Evolutionary conservation across 1,139 yeast species (phyloP).

Genomic region (Maudiozyma humilis): DNA sequence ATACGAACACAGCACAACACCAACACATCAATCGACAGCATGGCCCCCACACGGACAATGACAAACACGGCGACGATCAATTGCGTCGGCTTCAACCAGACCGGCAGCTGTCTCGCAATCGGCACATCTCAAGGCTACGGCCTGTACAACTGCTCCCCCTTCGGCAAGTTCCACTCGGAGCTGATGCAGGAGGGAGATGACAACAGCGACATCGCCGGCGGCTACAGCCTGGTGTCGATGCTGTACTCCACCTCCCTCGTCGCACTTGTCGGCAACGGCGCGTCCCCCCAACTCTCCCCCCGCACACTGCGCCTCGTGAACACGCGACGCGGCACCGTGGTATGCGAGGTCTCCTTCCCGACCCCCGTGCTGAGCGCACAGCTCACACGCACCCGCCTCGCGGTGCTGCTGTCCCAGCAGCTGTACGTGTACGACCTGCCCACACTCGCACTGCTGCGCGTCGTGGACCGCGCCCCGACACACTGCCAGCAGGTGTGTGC

Average conservation of each 20-base stretch:
- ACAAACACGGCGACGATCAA: constrained; percentile 10
- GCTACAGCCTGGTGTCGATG: constrained; percentile 79
- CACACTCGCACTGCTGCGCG: constrained; percentile 79
- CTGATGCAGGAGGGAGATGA: no score
- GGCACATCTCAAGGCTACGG: constrained; percentile 74
- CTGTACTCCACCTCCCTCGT: constrained; percentile 79
- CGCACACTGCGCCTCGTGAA: constrained; percentile 73
- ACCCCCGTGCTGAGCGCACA: constrained; percentile 71
- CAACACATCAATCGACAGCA: no score
- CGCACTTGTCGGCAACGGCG: constrained; percentile 84
- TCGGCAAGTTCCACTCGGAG: constrained; percentile 67
- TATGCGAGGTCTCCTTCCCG: constrained; percentile 83
- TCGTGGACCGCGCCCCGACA: constrained; percentile 78
- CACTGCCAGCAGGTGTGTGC: constrained; percentile 41
- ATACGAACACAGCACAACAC: no score
- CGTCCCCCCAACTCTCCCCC: constrained; percentile 70
- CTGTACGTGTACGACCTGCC: constrained; percentile 82
- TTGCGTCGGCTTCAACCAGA: constrained; percentile 74
- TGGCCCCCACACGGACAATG: no score
- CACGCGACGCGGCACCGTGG: constrained; percentile 63
- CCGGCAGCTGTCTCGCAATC: constrained; percentile 76
- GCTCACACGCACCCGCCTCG: constrained; percentile 63
- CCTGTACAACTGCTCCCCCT: constrained; percentile 83
- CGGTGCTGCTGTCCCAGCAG: constrained; percentile 75
- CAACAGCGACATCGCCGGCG: no score